Percentiles rank a stretch among this genome's conserved stretches.
Evolutionary conservation across 495 filamentous ascomycete species (phyloP).

Genomic region (Penicillium bovifimosum): DNA sequence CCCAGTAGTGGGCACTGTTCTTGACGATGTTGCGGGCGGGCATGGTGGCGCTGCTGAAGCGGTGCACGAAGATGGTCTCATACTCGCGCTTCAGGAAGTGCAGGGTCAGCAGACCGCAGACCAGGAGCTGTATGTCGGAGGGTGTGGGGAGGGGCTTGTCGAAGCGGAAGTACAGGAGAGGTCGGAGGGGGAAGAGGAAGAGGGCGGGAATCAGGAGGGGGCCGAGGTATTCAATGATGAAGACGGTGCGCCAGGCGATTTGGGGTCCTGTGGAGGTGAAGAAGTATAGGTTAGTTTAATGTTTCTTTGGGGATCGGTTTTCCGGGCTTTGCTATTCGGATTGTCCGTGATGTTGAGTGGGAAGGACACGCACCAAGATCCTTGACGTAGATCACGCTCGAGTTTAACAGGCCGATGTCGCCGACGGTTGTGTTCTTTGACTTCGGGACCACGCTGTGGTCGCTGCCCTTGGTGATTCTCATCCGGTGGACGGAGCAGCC

Average conservation of each 20-base stretch:
- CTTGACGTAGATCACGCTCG: slow-evolving; percentile 78
- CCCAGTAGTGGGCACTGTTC: slow-evolving; percentile 89
- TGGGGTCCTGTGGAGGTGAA: slow-evolving; percentile 61
- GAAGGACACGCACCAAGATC: slow-evolving; percentile 66
- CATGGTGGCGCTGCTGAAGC: slow-evolving; percentile 92
- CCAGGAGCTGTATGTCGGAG: slow-evolving; percentile 62
- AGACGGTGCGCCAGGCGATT: slow-evolving; percentile 90
- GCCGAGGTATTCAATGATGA: slow-evolving; percentile 89
- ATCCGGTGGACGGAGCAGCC: slow-evolving; percentile 55
- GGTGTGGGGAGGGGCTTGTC: slow-evolving; percentile 46
- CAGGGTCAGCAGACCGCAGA: slow-evolving; percentile 61
- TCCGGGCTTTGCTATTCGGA: not conserved
- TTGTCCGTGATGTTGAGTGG: not conserved
- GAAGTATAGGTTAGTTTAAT: slow-evolving; percentile 4
- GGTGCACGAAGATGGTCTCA: slow-evolving; percentile 91
- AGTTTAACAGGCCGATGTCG: slow-evolving; percentile 58
- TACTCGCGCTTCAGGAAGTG: slow-evolving; percentile 96
- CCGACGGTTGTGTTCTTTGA: slow-evolving; percentile 59
- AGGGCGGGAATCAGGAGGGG: slow-evolving; percentile 86
- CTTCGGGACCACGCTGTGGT: slow-evolving; percentile 64
- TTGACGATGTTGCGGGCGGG: slow-evolving; percentile 82
- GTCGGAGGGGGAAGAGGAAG: slow-evolving; percentile 62
- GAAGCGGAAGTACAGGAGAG: slow-evolving; percentile 63
- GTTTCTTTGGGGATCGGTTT: not conserved
- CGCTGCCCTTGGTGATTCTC: slow-evolving; percentile 64